Evolutionary conservation across 2,329 filamentous ascomycete genomes (phyloP).

Genomic region (Beauveria pseudobassiana): DNA sequence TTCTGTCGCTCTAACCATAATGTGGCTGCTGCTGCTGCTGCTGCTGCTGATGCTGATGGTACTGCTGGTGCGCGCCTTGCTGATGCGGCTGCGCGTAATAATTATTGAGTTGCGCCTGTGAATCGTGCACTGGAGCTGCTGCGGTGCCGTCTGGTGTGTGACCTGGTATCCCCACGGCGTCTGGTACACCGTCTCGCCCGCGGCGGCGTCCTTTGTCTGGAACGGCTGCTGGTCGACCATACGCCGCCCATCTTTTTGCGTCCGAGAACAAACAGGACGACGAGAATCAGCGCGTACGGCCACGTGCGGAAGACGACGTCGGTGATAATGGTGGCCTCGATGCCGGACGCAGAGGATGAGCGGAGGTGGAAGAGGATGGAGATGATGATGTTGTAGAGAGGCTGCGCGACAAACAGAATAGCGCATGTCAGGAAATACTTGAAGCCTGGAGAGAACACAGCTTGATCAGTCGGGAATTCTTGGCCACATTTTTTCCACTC

Average conservation of each 20-base stretch:
- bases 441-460: neutral
- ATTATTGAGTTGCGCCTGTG: neutral
- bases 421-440: neutral
- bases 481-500: neutral
- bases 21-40: constrained; percentile 3
- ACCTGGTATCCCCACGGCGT: constrained; percentile 8
- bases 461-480: neutral
- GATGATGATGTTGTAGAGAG: constrained; percentile 5
- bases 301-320: constrained; percentile 1
- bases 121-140: neutral
- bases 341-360: neutral
- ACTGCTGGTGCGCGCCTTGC: neutral
- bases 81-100: neutral
- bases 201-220: neutral
- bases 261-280: constrained; percentile 1
- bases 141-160: neutral
- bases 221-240: constrained; percentile 10
- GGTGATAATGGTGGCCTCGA: neutral
- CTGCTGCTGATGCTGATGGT: neutral
- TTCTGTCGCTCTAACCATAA: neutral
- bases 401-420: neutral
- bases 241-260: constrained; percentile 10
- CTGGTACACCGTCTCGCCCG: constrained; percentile 5
- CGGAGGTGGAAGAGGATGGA: neutral
- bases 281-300: neutral